Evolutionary conservation across 192 early-diverging fungal genomes (phyloP), one percentile per base, ranked within the genome.

Genomic region (Phlyctochytrium bullatum): DNA sequence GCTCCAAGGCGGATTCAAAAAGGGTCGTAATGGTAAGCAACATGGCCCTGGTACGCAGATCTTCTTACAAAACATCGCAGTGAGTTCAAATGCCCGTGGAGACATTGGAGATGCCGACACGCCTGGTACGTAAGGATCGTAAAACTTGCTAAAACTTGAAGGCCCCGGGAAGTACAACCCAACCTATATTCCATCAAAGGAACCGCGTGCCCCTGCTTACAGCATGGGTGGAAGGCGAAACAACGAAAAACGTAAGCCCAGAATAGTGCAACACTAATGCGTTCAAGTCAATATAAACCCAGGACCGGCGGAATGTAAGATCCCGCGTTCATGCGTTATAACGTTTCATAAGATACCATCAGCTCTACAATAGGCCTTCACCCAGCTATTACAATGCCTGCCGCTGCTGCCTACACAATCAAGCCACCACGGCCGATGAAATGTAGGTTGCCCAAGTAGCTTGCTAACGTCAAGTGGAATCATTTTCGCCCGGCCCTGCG

Each of bases 91-190:
- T 20, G 63, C 25, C n/a, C 27, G 23, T 30, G 36, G 67, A 24
- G 72, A 71, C 32, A 73, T 29, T 35, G 62, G 54, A 16, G 81
- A 76, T 34, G 63, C 52, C 61, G 75, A 83, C 62, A 83, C 81
- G 23, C 81, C 81, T 32, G 81, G 80, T 81, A 61, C 10, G 32
- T 73, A 3, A 25, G n/a, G n/a, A n/a, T n/a, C 16, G 36, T 16
- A 52, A 23, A 0, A 4, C 30, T n/a, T 17, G 32, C 29, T 67
- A 23, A 16, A n/a, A n/a, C n/a, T n/a, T n/a, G n/a, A 34, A 82
- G 82, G 83, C 33, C 83, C 83, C 6, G 83, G 83, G 12, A 84
- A 84, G 66, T 84, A 84, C 64, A 81, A 84, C 64, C 83, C 83
- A 1, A 67, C 74, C 25, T 76, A 75, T 68, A 72, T 80, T 25